Base-by-base conservation (phyloP, 257 asterid species). In the Lantana camara region DNA sequence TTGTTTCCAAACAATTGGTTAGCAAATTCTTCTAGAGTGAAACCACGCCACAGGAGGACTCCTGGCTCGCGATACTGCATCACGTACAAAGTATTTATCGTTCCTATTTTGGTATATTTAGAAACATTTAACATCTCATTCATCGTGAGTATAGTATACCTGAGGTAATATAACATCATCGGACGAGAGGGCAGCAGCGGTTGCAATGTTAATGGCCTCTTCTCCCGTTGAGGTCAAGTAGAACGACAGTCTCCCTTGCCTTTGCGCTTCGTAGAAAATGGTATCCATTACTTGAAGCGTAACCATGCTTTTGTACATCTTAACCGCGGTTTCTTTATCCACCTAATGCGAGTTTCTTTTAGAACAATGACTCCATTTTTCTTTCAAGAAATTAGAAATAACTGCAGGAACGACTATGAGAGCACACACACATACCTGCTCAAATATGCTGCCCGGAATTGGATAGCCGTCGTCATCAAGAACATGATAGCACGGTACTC, bases 51-150 rank as follows among this genome's bases (percentile, higher is more conserved):
- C 60, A 94, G 44, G 30, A 94, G 82, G 60, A 90, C 83, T 24
- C 99, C 99, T 1, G 89, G 87, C 75, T 94, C 99, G 14, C 97
- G 83, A 65, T 94, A 94, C 96, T 91, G 66, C 60, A 75, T 51
- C 37, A 52, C 7, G 37, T 14, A 22, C 12, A 35, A n/a, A 32
- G 24, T 56, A 14, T n/a, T 1, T 0, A 42, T 38, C 27, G n/a
- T 27, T 27, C n/a, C 8, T 1, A 57, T 57, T 9, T 17, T 9
- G n/a, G 40, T 35, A 35, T 3, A 35, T 35, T 35, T 35, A 3
- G 7, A 5, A 41, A 41, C 16, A 10, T 41, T 6, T 3, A 12
- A 42, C 48, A 2, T 15, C 23, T 7, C 9, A 10, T 2, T 19
- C 53, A 45, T 11, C 4, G 2, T 5, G 16, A 50, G 8, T 21